Evolutionary conservation across 805 yeast species (phyloP), one percentile per base, ranked within the genome.

Genomic region (Nakazawaea wickerhamii): DNA sequence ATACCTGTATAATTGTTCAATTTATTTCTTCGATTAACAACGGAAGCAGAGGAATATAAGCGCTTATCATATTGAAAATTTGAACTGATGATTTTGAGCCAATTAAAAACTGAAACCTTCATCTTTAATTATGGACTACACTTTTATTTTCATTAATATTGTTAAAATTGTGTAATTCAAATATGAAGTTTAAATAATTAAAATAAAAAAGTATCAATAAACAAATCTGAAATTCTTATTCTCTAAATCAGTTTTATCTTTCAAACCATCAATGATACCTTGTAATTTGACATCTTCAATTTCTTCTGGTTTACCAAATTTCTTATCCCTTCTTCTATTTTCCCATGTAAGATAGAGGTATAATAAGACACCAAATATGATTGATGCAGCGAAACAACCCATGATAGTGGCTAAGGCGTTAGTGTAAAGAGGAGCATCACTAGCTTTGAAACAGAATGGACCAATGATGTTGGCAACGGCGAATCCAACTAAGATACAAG

Each of bases 401-500:
- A 59, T 45, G 27, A 51, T 67, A 30, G 68, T 59, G 21, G 61
- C 63, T 42, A 62, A 61, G n/a, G 70, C 79, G 30, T 64, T 60
- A 8, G 53, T 52, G 48, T 71, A 73, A 3, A 47, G 44, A 19
- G 77, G 77, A 10, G 77, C 75, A 52, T 75, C 73, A 11, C 40
- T 48, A 3, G 58, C 54, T 31, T 61, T 60, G 53, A 73, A 73
- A 11, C 74, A 64, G 48, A 71, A 75, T 1, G 80, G 78, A 4
- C 81, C 81, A 36, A 66, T 61, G 43, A 73, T 57, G 52, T 76
- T 77, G 15, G 81, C 81, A n/a, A 65, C 71, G 50, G 77, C 71
- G 55, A 68, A 74, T 13, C 67, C 68, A 30, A 74, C 52, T 32
- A 75, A 61, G 40, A 63, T 51, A 27, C 68, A 50, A 13, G 76